Base-by-base conservation (phyloP, 495 filamentous ascomycete species). In the Rusavskia elegans region DNA sequence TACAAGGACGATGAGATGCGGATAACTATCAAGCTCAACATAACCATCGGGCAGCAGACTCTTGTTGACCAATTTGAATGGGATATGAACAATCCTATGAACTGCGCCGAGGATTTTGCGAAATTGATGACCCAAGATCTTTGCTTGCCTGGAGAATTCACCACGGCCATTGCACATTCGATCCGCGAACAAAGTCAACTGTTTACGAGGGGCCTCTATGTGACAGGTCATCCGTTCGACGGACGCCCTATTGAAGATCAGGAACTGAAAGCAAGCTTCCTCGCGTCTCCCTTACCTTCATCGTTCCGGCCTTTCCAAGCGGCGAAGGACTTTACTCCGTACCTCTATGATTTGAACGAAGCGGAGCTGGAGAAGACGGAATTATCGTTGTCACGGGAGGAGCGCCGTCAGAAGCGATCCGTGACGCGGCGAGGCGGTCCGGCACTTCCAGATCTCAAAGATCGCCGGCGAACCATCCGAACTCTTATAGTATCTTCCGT, bases 1-100 rank as follows among this genome's bases (percentile, higher is more conserved):
- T 95, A 95, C 70, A 95, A 96, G 64, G 92, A 98, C 59, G 93
- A 98, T 59, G 92, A 98, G 68, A 95, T 98, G 90, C 82, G 92
- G 51, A 88, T 98, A 30, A 68, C 89, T 19, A 79, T 98, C 59
- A 96, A 95, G 66, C 73, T 98, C 39, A 95, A 98, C 63, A 96
- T 98, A 61, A 97, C 92, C 23, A 96, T 98, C 64, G 93, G 92
- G 2, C 83, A 85, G 55, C 86, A 94, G 63, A 96, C 89, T 1
- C 73, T 98, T 25, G 81, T 95, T 21, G 92, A 98, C 59, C 93
- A 98, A 63, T 97, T 98, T 49, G 92, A 98, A 67, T 98, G 92
- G 92, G 92, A 97, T 61, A 87, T 97, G 61, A 97, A 97, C 64
- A 90, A 96, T 59, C 81, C 88, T 0, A 71, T 80, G 55, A 97